A percentile compares a stretch with the other conserved stretches of the same genome.
Evolutionary conservation across 2,329 filamentous ascomycete genomes (phyloP).

Genomic region (Aspergillus fructus): DNA sequence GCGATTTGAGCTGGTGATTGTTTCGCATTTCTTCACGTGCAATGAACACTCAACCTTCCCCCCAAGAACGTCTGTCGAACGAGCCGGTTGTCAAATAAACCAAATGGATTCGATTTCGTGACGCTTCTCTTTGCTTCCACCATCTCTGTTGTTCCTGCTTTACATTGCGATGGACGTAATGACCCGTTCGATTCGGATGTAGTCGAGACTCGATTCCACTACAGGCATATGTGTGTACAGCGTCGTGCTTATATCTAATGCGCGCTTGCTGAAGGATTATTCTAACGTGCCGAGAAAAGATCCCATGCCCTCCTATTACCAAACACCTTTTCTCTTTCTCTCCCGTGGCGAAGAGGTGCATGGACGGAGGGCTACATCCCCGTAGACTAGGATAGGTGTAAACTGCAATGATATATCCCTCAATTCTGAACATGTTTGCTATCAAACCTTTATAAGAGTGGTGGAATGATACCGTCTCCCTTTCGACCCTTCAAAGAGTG

Average conservation of each 20-base stretch:
- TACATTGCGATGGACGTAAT: background rate
- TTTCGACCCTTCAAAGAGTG: no score
- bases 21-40: conserved; percentile 26
- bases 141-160: background rate
- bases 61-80: conserved; percentile 22
- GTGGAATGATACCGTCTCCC: no score
- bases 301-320: conserved; percentile 46
- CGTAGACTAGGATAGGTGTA: conserved; percentile 12
- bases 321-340: conserved; percentile 45
- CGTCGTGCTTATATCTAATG: conserved; percentile 57
- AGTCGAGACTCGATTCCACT: conserved; percentile 1
- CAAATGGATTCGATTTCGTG: conserved; percentile 24
- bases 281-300: conserved; percentile 63
- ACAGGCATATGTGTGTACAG: conserved; percentile 72
- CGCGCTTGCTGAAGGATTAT: conserved; percentile 66
- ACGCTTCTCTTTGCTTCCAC: conserved; percentile 1
- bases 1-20: conserved; percentile 34
- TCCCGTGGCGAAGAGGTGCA: conserved; percentile 45
- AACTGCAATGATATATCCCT: background rate
- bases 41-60: conserved; percentile 22
- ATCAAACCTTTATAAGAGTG: no score
- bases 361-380: conserved; percentile 51
- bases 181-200: background rate
- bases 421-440: background rate
- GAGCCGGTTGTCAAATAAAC: conserved; percentile 25